These are phyloP conservation scores for Penicillium sp. DNA, from an alignment of 2,329 filamentous ascomycete genomes.

Conservation along the genomic window DNA sequence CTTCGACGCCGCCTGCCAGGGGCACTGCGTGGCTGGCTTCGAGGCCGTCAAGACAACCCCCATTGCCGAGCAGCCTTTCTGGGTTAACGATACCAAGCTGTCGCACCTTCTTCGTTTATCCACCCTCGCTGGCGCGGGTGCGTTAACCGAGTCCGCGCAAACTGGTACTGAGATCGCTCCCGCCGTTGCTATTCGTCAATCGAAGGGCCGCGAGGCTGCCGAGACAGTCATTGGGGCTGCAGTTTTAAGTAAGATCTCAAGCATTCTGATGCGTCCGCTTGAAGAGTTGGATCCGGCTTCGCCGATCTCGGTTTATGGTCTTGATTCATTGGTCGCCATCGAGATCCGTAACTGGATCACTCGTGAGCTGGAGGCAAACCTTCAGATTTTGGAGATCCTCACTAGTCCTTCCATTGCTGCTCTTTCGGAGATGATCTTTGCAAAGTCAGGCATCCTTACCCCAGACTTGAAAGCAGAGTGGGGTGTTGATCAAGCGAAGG, in stretches of 20 bases:
- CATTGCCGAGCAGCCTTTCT: conserved; percentile 20
- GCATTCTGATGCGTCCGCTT: conserved; percentile 23
- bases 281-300: conserved; percentile 22
- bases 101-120: conserved; percentile 22
- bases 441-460: conserved; percentile 21
- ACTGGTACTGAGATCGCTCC: conserved; percentile 13
- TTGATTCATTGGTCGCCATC: conserved; percentile 34
- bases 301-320: conserved; percentile 25
- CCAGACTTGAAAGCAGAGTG: conserved; percentile 19
- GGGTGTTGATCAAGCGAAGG: conserved; percentile 12
- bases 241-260: conserved; percentile 20
- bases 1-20: conserved; percentile 19
- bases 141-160: conserved; percentile 7
- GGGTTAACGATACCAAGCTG: conserved; percentile 22
- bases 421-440: conserved; percentile 25
- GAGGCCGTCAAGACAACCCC: conserved; percentile 22
- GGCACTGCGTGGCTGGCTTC: conserved; percentile 25
- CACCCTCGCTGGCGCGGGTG: conserved; percentile 17
- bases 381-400: conserved; percentile 32
- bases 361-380: conserved; percentile 22
- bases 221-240: conserved; percentile 11
- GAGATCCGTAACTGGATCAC: conserved; percentile 35
- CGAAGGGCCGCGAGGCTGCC: conserved; percentile 8
- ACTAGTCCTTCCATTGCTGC: conserved; percentile 21
- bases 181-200: conserved; percentile 19